Evolutionary conservation across 108 stramenopile species (phyloP), one percentile per base, ranked within the genome.

Genomic region (Stephanodiscus triporus): DNA sequence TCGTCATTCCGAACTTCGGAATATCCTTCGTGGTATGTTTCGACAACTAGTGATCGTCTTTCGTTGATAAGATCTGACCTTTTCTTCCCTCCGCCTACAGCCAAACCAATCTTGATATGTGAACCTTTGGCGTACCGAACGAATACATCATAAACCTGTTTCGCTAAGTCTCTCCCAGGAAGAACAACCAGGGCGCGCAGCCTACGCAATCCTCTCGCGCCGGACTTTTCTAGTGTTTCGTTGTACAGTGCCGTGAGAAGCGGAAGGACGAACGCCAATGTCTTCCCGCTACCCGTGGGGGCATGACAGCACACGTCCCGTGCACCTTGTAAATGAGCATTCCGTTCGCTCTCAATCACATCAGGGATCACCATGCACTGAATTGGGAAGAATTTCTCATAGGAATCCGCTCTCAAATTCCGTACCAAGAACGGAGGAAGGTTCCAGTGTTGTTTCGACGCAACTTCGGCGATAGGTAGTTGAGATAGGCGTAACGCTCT

Each of bases 131-230:
- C 58, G 64, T 93, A 95, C 8, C 73, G 77, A 48, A 86, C 61
- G 84, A 98, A 96, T 4, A 96, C 94, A 70, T 83, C 68, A 70
- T 95, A 85, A 9, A 97, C 96, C 80, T 97, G 97, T 45, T 81
- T 73, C 11, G 84, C 95, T 63, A 98, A 81, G 69, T 97, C 98
- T 58, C 97, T 91, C n/a, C 87, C 91, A 19, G 98, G 98, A 29
- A 98, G 81, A 20, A 98, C 89, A 16, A 97, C 90, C 51, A 98
- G 64, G 5, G 95, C 98, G 17, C 97, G 88, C 36, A 98, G 75
- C 40, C 96, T 73, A 40, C 85, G 77, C 27, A 92, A 73, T 17
- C 82, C 70, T 30, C 95, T 75, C 3, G 60, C 72, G 10, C 63
- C 53, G 32, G 71, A 30, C 55, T 4, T 29, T 30, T 20, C 23